These are phyloP conservation scores for Canavalia ensiformis DNA, from an alignment of 306 rosid genomes.

Conservation along the genomic window DNA sequence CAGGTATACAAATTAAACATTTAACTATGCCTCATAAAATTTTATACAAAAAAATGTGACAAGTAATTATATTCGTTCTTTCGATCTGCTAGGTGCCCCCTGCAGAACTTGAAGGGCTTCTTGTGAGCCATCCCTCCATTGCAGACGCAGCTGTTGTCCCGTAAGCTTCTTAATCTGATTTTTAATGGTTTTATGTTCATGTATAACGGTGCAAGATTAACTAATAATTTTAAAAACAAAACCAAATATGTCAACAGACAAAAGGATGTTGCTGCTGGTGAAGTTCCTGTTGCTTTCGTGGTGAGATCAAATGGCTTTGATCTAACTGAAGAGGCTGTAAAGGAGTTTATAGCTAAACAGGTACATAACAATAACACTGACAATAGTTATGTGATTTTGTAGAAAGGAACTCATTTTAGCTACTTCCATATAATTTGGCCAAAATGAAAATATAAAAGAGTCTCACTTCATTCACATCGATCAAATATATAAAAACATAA, in stretches of 20 bases:
- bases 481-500: neutral
- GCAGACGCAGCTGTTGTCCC: constrained; percentile 95
- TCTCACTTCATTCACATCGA: neutral
- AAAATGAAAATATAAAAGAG: neutral
- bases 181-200: neutral
- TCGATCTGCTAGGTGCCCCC: constrained; percentile 76
- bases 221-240: neutral
- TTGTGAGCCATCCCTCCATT: constrained; percentile 79
- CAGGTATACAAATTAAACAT: constrained; percentile 58
- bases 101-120: constrained; percentile 90
- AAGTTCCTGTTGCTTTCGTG: constrained; percentile 90
- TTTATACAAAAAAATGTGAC: neutral
- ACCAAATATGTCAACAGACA: constrained; percentile 57
- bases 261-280: constrained; percentile 87
- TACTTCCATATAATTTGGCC: neutral
- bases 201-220: neutral
- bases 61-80: neutral
- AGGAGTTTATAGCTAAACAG: constrained; percentile 83
- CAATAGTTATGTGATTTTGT: neutral
- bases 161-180: constrained; percentile 59
- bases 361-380: constrained; percentile 38
- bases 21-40: neutral
- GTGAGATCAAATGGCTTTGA: constrained; percentile 68
- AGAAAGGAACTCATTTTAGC: neutral
- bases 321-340: constrained; percentile 74